Evolutionary conservation across 495 filamentous ascomycete species (phyloP), one percentile per base, ranked within the genome.

Genomic region (Aspergillus sclerotiicarbonarius): DNA sequence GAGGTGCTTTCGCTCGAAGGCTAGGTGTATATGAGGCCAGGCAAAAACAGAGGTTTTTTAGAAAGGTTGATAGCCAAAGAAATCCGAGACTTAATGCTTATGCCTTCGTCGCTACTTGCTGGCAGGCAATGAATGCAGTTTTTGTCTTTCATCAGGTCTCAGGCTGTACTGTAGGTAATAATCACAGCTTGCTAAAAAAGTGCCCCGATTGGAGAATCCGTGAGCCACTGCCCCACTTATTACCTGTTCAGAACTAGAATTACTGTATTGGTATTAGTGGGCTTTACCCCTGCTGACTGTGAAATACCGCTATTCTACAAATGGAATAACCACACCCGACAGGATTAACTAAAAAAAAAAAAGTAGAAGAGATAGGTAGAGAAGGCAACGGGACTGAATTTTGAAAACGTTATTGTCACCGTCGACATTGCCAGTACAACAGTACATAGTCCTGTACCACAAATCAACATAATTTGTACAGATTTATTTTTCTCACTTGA

Each of bases 321-420:
- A n/a, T 4, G 37, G 37, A 41, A 41, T 41, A n/a, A 41, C 37
- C 37, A n/a, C 37, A 41, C 37, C 37, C 37, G 37, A 45, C 18
- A 15, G 18, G 51, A 25, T 25, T 25, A 25, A 25, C 5, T 5
- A n/a, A 54, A 44, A 49, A 48, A 56, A 49, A 56, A 48, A 56
- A 56, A 56, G 44, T 47, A 47, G 9, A 15, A 8, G 43, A 31
- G 18, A 35, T 33, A 46, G 7, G 12, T 13, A 31, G 10, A 32
- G 47, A 21, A 50, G 25, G 5, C 25, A 25, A 25, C 25, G 25
- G 25, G 47, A 6, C 13, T 25, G 9, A 19, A 30, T 49, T 30
- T 49, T 8, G 12, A 33, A 29, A 25, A 29, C 5, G 16, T 15
- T 32, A 15, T 50, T 50, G 6, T 16, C 10, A 29, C 13, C 12